A percentile compares a stretch with the other conserved stretches of the same genome.
These are phyloP conservation scores for Biancaea sappan DNA, from an alignment of 306 rosid species.

Conservation along the genomic window DNA sequence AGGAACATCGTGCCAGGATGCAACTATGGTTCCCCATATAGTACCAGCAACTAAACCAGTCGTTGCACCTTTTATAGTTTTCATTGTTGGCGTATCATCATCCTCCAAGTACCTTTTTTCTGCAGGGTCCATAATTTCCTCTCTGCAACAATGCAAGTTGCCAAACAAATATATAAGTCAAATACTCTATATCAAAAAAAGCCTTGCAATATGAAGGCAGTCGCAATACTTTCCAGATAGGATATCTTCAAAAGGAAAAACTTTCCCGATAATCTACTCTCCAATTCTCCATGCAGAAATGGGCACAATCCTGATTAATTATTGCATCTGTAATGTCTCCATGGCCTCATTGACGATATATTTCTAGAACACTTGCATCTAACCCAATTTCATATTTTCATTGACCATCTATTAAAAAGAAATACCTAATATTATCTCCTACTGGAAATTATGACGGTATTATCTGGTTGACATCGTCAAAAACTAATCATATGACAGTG, in stretches of 20 bases:
- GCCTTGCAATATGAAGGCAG: background rate
- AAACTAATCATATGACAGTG: background rate
- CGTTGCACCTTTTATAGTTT: conserved; percentile 86
- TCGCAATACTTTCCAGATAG: conserved; percentile 16
- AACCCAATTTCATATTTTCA: background rate
- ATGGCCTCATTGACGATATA: background rate
- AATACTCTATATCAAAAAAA: conserved; percentile 5
- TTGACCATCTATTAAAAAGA: background rate
- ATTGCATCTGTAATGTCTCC: background rate
- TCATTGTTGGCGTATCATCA: conserved; percentile 67
- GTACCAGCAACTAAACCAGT: conserved; percentile 83
- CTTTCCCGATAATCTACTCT: conserved; percentile 14
- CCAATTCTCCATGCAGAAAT: background rate
- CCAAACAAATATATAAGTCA: conserved; percentile 13
- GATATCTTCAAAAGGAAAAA: background rate
- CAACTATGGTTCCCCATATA: conserved; percentile 84
- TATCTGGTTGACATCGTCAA: background rate
- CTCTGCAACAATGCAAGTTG: conserved; percentile 17
- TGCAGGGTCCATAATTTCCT: conserved; percentile 62
- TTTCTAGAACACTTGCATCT: background rate
- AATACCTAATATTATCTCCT: background rate
- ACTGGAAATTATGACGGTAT: conserved; percentile 2
- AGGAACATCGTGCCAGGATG: conserved; percentile 94
- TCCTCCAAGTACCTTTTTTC: conserved; percentile 96
- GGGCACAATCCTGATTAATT: background rate